A percentile compares a stretch with the other conserved stretches of the same genome.
These are phyloP conservation scores for Helotiales sp. DNA, from an alignment of 2,329 filamentous ascomycete species.

Conservation along the genomic window DNA sequence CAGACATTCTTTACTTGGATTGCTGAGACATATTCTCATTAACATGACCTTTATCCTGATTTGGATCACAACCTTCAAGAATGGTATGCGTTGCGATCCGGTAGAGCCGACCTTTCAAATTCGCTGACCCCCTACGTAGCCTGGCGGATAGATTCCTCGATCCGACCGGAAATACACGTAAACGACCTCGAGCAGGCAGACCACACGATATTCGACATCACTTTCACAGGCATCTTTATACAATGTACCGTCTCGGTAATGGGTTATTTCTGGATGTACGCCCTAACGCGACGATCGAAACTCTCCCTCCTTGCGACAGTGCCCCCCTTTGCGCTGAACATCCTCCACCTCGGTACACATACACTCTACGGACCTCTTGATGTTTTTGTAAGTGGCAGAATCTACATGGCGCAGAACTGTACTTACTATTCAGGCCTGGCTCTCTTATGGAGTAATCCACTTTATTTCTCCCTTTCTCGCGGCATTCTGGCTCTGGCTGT, in stretches of 20 bases:
- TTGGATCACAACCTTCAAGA: slow-evolving; percentile 42
- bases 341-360: slow-evolving; percentile 85
- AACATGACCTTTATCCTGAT: slow-evolving; percentile 40
- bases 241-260: slow-evolving; percentile 31
- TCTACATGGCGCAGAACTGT: slow-evolving; percentile 56
- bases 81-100: slow-evolving; percentile 28
- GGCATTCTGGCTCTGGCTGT: slow-evolving; percentile 81
- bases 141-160: slow-evolving; percentile 38
- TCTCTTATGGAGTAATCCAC: slow-evolving; percentile 92
- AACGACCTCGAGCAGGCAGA: slow-evolving; percentile 37
- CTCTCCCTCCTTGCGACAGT: slow-evolving; percentile 36
- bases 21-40: slow-evolving; percentile 38
- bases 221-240: slow-evolving; percentile 30
- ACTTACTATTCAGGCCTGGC: slow-evolving; percentile 76
- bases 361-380: slow-evolving; percentile 46
- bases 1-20: slow-evolving; percentile 39
- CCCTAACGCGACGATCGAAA: slow-evolving; percentile 35
- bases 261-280: slow-evolving; percentile 39
- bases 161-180: slow-evolving; percentile 37
- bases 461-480: slow-evolving; percentile 83
- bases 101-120: background rate
- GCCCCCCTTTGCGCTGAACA: slow-evolving; percentile 59
- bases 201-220: slow-evolving; percentile 35
- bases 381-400: slow-evolving; percentile 32
- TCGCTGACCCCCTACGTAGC: slow-evolving; percentile 26